Evolutionary conservation across 2,329 filamentous ascomycete genomes (phyloP).

Genomic region (Zalaria sp.): DNA sequence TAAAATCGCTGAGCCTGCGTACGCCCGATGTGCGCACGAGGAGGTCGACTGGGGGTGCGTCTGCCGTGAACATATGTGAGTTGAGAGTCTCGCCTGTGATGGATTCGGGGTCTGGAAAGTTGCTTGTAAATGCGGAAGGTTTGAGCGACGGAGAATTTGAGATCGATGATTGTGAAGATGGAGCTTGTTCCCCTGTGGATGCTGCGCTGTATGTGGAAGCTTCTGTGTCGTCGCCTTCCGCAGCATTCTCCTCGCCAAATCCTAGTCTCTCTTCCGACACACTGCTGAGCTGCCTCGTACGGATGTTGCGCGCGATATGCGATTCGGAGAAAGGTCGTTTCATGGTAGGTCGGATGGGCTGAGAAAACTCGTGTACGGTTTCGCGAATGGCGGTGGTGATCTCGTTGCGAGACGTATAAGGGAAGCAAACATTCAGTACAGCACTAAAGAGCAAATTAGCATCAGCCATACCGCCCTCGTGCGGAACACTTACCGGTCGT

Average conservation of each 20-base stretch:
- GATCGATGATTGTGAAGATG: slow-evolving; percentile 21
- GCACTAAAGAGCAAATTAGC: slow-evolving; percentile 26
- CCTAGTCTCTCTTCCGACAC: slow-evolving; percentile 18
- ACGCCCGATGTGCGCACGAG: slow-evolving; percentile 89
- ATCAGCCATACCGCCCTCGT: no score
- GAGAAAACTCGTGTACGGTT: slow-evolving; percentile 77
- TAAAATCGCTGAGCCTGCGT: slow-evolving; percentile 85
- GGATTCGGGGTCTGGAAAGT: slow-evolving; percentile 63
- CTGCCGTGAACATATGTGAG: slow-evolving; percentile 75
- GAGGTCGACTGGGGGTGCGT: slow-evolving; percentile 76
- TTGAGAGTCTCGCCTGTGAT: slow-evolving; percentile 75
- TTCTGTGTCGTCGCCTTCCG: slow-evolving; percentile 6
- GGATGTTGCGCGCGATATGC: slow-evolving; percentile 74
- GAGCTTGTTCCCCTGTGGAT: slow-evolving; percentile 13
- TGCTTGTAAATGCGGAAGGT: slow-evolving; percentile 18
- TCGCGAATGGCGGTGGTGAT: slow-evolving; percentile 81
- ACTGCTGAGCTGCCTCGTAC: slow-evolving; percentile 32
- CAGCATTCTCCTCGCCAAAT: slow-evolving; percentile 1
- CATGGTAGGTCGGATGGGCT: slow-evolving; percentile 36
- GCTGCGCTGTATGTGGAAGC: slow-evolving; percentile 5
- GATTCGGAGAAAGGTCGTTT: slow-evolving; percentile 71
- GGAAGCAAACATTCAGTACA: slow-evolving; percentile 89
- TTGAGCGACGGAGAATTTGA: slow-evolving; percentile 24
- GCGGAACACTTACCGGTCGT: slow-evolving; percentile 49
- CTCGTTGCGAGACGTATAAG: slow-evolving; percentile 90